A percentile compares a stretch with the other conserved stretches of the same genome.
phyloP scores from a whole-genome alignment of 2,329 filamentous ascomycete genomes.

The Fulvia fulva region DNA sequence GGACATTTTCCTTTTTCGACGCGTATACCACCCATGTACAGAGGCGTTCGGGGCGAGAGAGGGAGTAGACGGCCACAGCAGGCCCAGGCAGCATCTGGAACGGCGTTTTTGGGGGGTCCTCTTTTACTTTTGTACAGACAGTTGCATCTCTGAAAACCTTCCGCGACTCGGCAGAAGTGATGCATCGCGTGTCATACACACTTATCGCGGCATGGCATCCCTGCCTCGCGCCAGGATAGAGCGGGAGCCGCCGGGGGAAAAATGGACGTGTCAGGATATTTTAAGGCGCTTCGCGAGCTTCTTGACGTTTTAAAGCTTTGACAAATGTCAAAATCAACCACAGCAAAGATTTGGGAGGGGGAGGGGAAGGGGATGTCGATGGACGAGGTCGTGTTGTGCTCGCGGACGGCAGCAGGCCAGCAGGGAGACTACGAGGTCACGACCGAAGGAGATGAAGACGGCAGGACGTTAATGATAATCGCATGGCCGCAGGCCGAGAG shows the following conservation, averaged over 20 bases:
- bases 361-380: too few species aligned
- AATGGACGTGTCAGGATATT: too few species aligned
- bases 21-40: slow-evolving; percentile 1
- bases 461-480: slow-evolving; percentile 1
- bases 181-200: background rate
- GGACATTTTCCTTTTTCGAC: background rate
- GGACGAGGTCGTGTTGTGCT: background rate
- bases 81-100: background rate
- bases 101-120: background rate
- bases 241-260: background rate
- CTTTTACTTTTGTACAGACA: background rate
- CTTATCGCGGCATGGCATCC: too few species aligned
- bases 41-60: background rate
- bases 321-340: background rate
- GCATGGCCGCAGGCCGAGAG: background rate
- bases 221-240: background rate
- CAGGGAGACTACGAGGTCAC: background rate
- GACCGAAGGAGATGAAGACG: background rate
- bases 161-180: background rate
- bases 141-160: background rate
- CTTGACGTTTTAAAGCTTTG: background rate
- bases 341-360: slow-evolving; percentile 1
- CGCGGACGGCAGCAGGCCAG: background rate
- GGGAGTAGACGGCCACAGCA: slow-evolving; percentile 1
- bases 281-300: background rate